These are phyloP conservation scores for Boehmeria nivea DNA, from an alignment of 306 rosid genomes.

Conservation along the genomic window DNA sequence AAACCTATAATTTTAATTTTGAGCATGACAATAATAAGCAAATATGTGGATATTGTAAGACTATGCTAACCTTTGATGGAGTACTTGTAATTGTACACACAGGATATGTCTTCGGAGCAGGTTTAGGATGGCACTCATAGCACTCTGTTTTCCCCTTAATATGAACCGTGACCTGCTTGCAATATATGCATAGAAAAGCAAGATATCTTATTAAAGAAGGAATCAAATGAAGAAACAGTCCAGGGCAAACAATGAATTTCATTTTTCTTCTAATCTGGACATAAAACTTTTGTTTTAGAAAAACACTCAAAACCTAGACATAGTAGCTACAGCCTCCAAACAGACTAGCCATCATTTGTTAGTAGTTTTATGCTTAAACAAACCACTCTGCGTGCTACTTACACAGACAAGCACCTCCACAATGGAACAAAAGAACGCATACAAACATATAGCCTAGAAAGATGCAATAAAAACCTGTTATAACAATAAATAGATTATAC, in stretches of 20 bases:
- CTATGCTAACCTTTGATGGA: slow-evolving; percentile 75
- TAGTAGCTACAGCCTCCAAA: neutral
- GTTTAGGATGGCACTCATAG: slow-evolving; percentile 97
- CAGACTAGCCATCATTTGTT: neutral
- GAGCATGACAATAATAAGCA: neutral
- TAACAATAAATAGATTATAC: too few relatives aligned
- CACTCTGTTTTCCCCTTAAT: slow-evolving; percentile 95
- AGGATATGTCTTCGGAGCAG: slow-evolving; percentile 96
- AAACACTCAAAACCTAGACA: neutral
- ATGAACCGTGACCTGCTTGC: slow-evolving; percentile 88
- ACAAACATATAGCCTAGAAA: too few relatives aligned
- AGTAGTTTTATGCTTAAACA: too few relatives aligned
- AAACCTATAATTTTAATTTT: neutral
- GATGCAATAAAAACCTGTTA: too few relatives aligned
- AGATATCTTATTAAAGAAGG: slow-evolving; percentile 17
- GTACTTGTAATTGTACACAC: slow-evolving; percentile 98
- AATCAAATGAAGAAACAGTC: slow-evolving; percentile 4
- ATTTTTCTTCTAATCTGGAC: too few relatives aligned
- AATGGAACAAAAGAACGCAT: too few relatives aligned
- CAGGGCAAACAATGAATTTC: neutral
- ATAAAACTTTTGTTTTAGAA: neutral
- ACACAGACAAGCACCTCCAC: too few relatives aligned
- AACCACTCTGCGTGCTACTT: too few relatives aligned
- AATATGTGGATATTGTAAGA: neutral
- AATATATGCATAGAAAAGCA: slow-evolving; percentile 10